Base-by-base conservation (phyloP, 1,139 yeast genomes). In the Saccharomyces hybrid region DNA sequence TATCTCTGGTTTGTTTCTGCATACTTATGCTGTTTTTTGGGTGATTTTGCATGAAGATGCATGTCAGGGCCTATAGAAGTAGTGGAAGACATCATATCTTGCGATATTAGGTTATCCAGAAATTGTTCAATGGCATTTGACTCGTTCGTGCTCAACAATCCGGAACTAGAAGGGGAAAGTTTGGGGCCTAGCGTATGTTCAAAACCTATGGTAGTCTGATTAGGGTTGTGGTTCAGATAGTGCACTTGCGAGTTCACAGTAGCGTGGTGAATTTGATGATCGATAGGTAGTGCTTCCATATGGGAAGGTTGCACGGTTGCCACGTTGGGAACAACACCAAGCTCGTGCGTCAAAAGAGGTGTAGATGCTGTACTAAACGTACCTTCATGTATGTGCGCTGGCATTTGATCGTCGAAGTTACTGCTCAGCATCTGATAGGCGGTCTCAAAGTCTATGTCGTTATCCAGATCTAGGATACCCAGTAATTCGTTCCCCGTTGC, bases 381-480 rank as follows among this genome's bases (percentile, higher is more conserved):
- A 9, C 13, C 9, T 38, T 38, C 44, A 23, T 48, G 32, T 23
- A 52, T 31, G 11, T 29, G 34, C 26, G 50, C 48, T 19, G 57
- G 25, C 26, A 48, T 23, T 11, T 52, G 54, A 26, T 52, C 52
- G 29, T 57, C 59, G 49, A 52, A 54, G 49, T 52, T 49, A 32
- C 55, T 58, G 51, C 63, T 59, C 34, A 67, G 57, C 62, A 68
- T 60, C 50, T 64, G 63, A 52, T 68, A 69, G 5, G 72, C 72
- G 2, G 72, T 69, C 52, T 69, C 72, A 50, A 69, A 69, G 55
- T 69, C 72, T 25, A 68, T 59, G 23, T 66, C 70, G 25, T 63
- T 58, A 54, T 66, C 70, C 29, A 64, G 56, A 49, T 67, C 69
- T 25, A 65, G 60, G 23, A 63, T 55, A 47, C 64, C 62, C 23